Evolutionary conservation across 148 eudicot species (phyloP).

Genomic region (Vaccinium macrocarpon): DNA sequence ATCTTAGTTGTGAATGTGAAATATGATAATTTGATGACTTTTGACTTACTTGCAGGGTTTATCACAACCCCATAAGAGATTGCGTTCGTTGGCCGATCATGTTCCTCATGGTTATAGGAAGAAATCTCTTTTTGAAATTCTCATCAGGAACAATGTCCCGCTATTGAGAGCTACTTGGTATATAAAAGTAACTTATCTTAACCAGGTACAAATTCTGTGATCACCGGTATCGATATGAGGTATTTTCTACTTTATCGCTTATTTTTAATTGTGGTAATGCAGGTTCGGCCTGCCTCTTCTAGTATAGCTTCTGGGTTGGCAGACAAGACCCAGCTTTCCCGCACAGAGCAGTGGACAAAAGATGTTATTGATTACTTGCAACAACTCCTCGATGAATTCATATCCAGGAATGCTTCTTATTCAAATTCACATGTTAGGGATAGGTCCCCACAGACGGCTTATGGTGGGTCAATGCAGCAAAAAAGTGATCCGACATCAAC

Average conservation of each 20-base stretch:
- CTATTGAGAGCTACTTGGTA: conserved; percentile 98
- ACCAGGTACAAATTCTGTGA: conserved; percentile 56
- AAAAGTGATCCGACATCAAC: conserved; percentile 41
- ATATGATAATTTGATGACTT: conserved; percentile 12
- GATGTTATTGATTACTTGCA: conserved; percentile 90
- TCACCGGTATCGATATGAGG: not conserved
- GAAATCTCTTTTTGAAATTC: conserved; percentile 77
- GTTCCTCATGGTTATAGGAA: conserved; percentile 85
- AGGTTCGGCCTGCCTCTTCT: conserved; percentile 69
- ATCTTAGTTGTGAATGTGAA: not conserved
- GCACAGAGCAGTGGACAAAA: conserved; percentile 94
- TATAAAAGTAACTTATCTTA: conserved; percentile 91
- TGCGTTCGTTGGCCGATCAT: conserved; percentile 85
- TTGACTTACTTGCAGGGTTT: conserved; percentile 59
- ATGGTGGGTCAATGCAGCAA: conserved; percentile 54
- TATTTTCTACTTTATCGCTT: not conserved
- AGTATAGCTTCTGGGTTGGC: conserved; percentile 54
- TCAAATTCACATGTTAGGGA: conserved; percentile 47
- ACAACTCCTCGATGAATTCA: conserved; percentile 61
- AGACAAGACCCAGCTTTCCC: conserved; percentile 66
- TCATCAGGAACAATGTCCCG: conserved; percentile 84
- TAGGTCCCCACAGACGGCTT: conserved; percentile 54
- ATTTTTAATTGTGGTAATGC: conserved; percentile 27
- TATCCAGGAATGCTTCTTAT: conserved; percentile 44
- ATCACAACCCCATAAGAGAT: conserved; percentile 88